Base-by-base conservation (phyloP, 306 rosid species). In the Corylus americana region DNA sequence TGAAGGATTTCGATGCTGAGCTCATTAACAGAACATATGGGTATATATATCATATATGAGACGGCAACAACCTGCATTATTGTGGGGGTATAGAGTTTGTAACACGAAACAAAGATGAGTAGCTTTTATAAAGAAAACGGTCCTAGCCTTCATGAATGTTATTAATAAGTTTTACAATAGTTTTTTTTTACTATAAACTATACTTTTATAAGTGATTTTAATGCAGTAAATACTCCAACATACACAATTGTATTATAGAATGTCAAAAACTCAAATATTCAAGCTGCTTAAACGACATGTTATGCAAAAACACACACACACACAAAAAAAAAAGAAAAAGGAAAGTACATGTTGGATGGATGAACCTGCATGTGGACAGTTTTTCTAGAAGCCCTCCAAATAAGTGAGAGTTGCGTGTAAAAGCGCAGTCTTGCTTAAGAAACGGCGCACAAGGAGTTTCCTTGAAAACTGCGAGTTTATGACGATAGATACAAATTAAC, bases 381-480 rank as follows among this genome's bases (percentile, higher is more conserved):
- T 47, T 29, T 77, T 49, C 61, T 20, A 14, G 39, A 9, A 20
- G 22, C 18, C 4, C 58, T 66, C 55, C 70, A 29, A 62, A 80
- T 42, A 22, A 48, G 45, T 1, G 47, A 45, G 42, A 69, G 80
- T 81, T 84, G 88, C 85, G 88, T 84, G 74, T 29, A 35, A 17
- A 77, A 69, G 66, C 47, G 73, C 61, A 72, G 70, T 55, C 70
- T 70, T 37, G 55, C 66, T 55, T 48, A 27, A 51, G 54, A 73
- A 42, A 64, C 27, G 84, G 70, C 79, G 58, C 48, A 58, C 25
- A 68, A 37, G 25, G 57, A 27, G 68, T 71, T 66, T 44, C 76
- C 25, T 51, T 44, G 0, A 51, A 62, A 20, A 61, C 81, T 31
- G 20, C 7, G 61, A 53, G 58, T 44, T 44, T 8, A 62, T 55